Evolutionary conservation across 768 basidiomycete species (phyloP), one percentile per base, ranked within the genome.

Genomic region (Krasilnikovozyma curviuscula): DNA sequence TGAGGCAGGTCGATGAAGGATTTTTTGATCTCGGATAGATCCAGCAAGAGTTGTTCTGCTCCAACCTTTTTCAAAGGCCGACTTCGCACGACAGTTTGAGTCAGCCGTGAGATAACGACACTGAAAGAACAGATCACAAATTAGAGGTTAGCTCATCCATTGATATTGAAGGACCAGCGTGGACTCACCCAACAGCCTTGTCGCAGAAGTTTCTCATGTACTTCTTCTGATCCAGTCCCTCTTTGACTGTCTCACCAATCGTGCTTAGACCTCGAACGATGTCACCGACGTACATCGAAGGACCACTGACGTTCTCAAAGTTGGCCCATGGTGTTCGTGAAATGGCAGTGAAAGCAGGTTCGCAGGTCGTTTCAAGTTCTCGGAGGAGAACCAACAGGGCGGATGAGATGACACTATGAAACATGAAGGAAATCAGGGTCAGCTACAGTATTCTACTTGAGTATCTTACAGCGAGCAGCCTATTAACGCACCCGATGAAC

Each of bases 11-110:
- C 82, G 8, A 79, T 59, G 24, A 98, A 66, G 62, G 77, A 83
- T 1, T 76, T 75, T 62, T 89, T 91, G 58, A 97, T 67, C 10
- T 73, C 73, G 63, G 86, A 84, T 28, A 97, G 70, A 63, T 98
- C 93, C 45, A 98, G 81, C 39, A 97, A 68, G 3, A 95, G 71
- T 81, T 97, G 91, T 65, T 98, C 91, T 4, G 91, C 91, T 6
- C 91, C 89, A 29, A 82, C 81, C 63, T 91, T 86, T 60, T 78
- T 76, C 55, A 98, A 66, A 5, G 93, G 93, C 34, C 88, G 70
- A 61, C 86, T 89, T 63, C 78, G 78, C 18, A 97, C 86, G 29
- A 95, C 69, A 0, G 81, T 73, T 56, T 83, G 81, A 0, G 85
- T 93, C 57, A 97, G 95, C 49, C 82, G 81, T 29, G 77, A 76